These are phyloP conservation scores for Ochetophila trinervis DNA, from an alignment of 306 rosid genomes.

Conservation along the genomic window DNA sequence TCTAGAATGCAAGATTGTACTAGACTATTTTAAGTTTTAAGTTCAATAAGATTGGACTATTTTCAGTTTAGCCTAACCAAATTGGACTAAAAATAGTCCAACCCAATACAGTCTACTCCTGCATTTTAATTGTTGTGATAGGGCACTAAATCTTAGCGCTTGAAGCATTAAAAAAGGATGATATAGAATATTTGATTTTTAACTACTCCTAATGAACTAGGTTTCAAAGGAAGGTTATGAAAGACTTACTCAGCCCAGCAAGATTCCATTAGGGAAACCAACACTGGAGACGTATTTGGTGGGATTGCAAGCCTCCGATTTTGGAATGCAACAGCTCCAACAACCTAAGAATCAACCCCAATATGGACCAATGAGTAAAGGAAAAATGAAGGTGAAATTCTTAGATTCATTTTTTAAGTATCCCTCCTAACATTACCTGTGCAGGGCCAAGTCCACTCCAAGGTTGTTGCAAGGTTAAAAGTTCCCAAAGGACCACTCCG, in stretches of 20 bases:
- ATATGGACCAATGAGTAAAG: not conserved
- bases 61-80: too few species aligned
- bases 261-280: conserved; percentile 85
- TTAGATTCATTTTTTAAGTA: not conserved
- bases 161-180: not conserved
- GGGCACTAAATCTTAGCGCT: too few species aligned
- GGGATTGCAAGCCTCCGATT: conserved; percentile 82
- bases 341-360: conserved; percentile 54
- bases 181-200: too few species aligned
- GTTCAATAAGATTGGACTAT: too few species aligned
- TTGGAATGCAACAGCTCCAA: conserved; percentile 98
- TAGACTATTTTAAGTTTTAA: too few species aligned
- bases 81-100: too few species aligned
- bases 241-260: conserved; percentile 97
- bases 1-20: too few species aligned
- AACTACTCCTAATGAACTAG: not conserved
- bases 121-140: too few species aligned
- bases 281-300: conserved; percentile 56
- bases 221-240: not conserved
- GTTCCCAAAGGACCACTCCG: conserved; percentile 96
- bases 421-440: conserved; percentile 48
- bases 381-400: not conserved
- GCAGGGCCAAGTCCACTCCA: conserved; percentile 91
- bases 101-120: too few species aligned
- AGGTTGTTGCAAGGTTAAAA: conserved; percentile 86